phyloP scores from a whole-genome alignment of 805 yeast species.

The Nakazawaea molendinolei region DNA sequence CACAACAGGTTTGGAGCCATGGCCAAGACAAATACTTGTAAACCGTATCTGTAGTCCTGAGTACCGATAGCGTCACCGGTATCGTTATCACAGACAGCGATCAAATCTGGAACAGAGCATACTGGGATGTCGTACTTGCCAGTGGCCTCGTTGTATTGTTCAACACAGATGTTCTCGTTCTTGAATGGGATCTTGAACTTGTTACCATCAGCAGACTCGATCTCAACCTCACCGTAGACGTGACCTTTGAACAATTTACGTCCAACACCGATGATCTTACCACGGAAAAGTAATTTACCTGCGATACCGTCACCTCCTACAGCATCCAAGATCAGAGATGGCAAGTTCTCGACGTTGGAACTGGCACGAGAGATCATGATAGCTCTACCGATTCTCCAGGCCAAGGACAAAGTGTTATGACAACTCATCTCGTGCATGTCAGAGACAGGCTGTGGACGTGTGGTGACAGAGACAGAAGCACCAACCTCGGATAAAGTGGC shows the following conservation, averaged over 20 bases:
- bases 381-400: conserved; percentile 44
- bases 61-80: conserved; percentile 42
- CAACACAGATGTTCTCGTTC: conserved; percentile 37
- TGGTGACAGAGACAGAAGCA: conserved; percentile 16
- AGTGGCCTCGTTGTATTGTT: conserved; percentile 15
- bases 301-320: conserved; percentile 25
- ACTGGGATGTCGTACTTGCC: conserved; percentile 25
- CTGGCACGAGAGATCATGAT: conserved; percentile 30
- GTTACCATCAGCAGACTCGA: conserved; percentile 18
- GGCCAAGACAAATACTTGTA: conserved; percentile 35
- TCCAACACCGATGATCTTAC: conserved; percentile 38
- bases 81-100: conserved; percentile 34
- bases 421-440: conserved; percentile 16
- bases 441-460: conserved; percentile 4
- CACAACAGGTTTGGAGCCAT: conserved; percentile 31
- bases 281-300: conserved; percentile 30
- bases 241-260: conserved; percentile 35
- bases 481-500: conserved; percentile 38
- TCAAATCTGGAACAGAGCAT: conserved; percentile 40
- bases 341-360: conserved; percentile 28
- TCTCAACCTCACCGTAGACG: conserved; percentile 36
- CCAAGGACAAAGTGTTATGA: conserved; percentile 28
- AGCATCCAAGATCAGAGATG: conserved; percentile 29
- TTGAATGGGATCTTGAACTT: conserved; percentile 35
- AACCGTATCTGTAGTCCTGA: conserved; percentile 40